Conservation (phyloP, 495 filamentous ascomycete genomes). For the Saxispiralis lemnorum region DNA sequence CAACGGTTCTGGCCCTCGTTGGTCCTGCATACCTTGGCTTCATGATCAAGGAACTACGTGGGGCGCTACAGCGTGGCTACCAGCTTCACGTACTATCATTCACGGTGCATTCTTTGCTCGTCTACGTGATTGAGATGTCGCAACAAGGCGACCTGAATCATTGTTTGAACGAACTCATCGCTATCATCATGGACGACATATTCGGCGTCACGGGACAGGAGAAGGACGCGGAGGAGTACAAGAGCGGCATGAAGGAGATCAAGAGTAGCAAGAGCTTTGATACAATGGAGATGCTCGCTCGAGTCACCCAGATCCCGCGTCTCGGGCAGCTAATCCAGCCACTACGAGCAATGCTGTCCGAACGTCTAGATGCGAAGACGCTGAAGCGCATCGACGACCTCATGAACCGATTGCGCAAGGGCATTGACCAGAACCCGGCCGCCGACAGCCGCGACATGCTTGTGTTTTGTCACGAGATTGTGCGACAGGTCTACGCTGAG, state of each 20-base stretch:
- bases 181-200: constrained; percentile 89
- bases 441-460: constrained; percentile 60
- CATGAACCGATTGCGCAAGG: constrained; percentile 62
- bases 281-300: constrained; percentile 85
- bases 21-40: constrained; percentile 75
- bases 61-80: constrained; percentile 63
- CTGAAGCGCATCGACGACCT: constrained; percentile 82
- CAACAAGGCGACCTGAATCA: constrained; percentile 75
- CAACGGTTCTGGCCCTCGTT: constrained; percentile 59
- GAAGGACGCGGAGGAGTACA: constrained; percentile 91
- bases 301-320: constrained; percentile 51
- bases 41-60: constrained; percentile 77
- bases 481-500: constrained; percentile 60
- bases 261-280: constrained; percentile 96
- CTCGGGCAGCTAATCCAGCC: constrained; percentile 62
- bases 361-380: constrained; percentile 64
- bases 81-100: constrained; percentile 92
- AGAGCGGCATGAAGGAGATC: constrained; percentile 89
- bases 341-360: constrained; percentile 54
- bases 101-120: constrained; percentile 81
- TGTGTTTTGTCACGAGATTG: constrained; percentile 84
- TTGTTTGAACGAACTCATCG: constrained; percentile 57
- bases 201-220: constrained; percentile 93
- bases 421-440: constrained; percentile 60
- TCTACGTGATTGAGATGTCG: constrained; percentile 54